Percentiles rank a stretch among this genome's conserved stretches.
phyloP scores from a whole-genome alignment of 768 basidiomycete genomes.

The Wakefieldia striispora region DNA sequence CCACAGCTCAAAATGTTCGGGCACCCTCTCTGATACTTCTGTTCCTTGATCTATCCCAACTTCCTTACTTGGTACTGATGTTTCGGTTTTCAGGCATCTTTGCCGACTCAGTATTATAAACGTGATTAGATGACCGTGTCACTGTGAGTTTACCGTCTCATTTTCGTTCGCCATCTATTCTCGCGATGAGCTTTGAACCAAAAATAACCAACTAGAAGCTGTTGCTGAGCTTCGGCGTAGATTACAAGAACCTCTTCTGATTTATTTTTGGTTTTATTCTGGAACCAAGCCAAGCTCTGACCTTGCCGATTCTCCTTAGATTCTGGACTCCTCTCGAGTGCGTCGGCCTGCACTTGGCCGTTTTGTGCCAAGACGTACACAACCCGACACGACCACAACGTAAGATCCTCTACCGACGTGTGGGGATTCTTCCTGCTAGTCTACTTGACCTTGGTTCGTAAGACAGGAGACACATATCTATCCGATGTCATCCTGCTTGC shows the following conservation, averaged over 20 bases:
- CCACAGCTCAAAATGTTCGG: slow-evolving; percentile 84
- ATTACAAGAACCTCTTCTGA: slow-evolving; percentile 46
- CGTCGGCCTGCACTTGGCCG: no score
- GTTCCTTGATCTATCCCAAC: background rate
- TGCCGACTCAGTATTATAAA: background rate
- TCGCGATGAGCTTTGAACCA: slow-evolving; percentile 27
- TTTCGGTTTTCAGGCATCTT: background rate
- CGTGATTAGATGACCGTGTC: accelerated
- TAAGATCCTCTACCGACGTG: no score
- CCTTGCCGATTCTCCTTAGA: background rate
- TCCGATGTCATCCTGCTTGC: no score
- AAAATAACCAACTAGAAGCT: slow-evolving; percentile 85
- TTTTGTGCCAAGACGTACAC: no score
- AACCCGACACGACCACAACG: no score
- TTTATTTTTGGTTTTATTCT: background rate
- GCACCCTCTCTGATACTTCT: slow-evolving; percentile 65
- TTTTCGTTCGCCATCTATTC: background rate
- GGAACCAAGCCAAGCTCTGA: background rate
- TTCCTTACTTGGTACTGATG: background rate
- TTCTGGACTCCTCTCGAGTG: no score
- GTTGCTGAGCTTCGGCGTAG: slow-evolving; percentile 77
- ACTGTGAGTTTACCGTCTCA: background rate
- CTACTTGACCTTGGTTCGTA: no score
- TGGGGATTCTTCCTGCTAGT: no score
- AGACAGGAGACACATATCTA: no score